Percentiles rank a stretch among this genome's conserved stretches.
Conservation (phyloP, 768 basidiomycete species). For the Boletus reticuloceps region DNA sequence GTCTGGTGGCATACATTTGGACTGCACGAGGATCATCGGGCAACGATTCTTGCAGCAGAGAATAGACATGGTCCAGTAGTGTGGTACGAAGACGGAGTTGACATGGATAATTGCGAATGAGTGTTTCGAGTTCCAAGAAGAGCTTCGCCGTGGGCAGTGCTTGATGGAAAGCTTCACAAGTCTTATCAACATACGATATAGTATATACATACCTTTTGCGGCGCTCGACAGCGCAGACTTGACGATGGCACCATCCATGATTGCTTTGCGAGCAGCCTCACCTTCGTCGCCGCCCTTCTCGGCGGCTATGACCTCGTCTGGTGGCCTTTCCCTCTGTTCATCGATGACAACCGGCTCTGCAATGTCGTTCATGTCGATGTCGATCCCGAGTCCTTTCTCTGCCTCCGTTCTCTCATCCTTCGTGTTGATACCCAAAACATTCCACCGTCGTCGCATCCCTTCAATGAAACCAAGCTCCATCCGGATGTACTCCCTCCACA, state of each 20-base stretch:
- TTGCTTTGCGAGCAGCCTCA: constrained; percentile 57
- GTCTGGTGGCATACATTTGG: constrained; percentile 39
- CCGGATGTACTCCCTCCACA: constrained; percentile 90
- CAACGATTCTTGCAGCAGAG: constrained; percentile 36
- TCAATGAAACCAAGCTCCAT: constrained; percentile 90
- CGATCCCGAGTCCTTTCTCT: constrained; percentile 23
- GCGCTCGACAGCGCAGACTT: constrained; percentile 75
- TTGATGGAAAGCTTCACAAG: constrained; percentile 18
- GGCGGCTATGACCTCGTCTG: constrained; percentile 28
- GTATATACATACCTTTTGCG: constrained; percentile 53
- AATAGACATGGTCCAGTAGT: constrained; percentile 45
- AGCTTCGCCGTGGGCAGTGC: constrained; percentile 42
- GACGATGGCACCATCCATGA: constrained; percentile 80
- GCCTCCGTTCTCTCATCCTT: constrained; percentile 11
- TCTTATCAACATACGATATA: constrained; percentile 11
- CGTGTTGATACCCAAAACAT: constrained; percentile 61
- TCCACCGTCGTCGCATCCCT: constrained; percentile 75
- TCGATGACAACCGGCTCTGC: constrained; percentile 17
- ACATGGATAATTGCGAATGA: constrained; percentile 44
- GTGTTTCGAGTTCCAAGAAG: constrained; percentile 40
- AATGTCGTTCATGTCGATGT: constrained; percentile 19
- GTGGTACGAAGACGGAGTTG: constrained; percentile 36
- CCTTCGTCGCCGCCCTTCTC: constrained; percentile 44
- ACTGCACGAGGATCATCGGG: constrained; percentile 39
- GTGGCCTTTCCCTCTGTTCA: constrained; percentile 21